Evolutionary conservation across 352 stramenopile species (phyloP).

Genomic region (Blastocystis sp.): DNA sequence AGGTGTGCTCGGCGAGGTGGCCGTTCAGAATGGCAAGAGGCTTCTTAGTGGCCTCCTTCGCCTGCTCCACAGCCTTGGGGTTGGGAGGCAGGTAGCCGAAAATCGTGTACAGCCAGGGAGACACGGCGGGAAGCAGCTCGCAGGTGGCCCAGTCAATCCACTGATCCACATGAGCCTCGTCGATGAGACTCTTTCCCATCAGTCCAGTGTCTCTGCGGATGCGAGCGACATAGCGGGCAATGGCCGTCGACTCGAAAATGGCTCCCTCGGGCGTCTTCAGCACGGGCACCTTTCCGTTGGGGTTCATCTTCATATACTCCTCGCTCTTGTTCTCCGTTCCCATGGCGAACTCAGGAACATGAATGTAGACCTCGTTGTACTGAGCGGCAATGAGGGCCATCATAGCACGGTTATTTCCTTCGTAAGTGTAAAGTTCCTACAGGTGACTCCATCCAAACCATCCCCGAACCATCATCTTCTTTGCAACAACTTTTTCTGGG

Average conservation of each 20-base stretch:
- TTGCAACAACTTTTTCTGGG: too few species aligned
- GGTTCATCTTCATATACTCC: slow-evolving; percentile 73
- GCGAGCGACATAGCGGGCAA: slow-evolving; percentile 78
- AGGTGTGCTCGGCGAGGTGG: slow-evolving; percentile 76
- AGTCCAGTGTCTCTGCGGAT: slow-evolving; percentile 75
- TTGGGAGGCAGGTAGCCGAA: slow-evolving; percentile 74
- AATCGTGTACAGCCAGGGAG: slow-evolving; percentile 76
- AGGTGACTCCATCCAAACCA: too few species aligned
- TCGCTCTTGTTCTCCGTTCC: slow-evolving; percentile 65
- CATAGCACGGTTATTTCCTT: slow-evolving; percentile 79
- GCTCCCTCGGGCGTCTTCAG: slow-evolving; percentile 71
- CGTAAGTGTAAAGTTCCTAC: slow-evolving; percentile 75
- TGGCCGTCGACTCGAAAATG: slow-evolving; percentile 79
- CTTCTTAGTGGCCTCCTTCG: slow-evolving; percentile 73
- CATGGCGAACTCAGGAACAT: slow-evolving; percentile 70
- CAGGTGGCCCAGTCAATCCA: slow-evolving; percentile 83
- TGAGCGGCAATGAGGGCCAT: slow-evolving; percentile 83
- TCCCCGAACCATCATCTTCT: too few species aligned
- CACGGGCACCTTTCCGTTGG: slow-evolving; percentile 75
- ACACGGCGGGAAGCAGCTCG: slow-evolving; percentile 78
- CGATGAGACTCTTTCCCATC: slow-evolving; percentile 75
- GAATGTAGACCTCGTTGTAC: slow-evolving; percentile 76
- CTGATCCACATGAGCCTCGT: slow-evolving; percentile 75
- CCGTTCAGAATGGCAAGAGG: slow-evolving; percentile 75
- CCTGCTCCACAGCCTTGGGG: slow-evolving; percentile 68